Evolutionary conservation across 768 basidiomycete species (phyloP), one percentile per base, ranked within the genome.

Genomic region (Bullera alba): DNA sequence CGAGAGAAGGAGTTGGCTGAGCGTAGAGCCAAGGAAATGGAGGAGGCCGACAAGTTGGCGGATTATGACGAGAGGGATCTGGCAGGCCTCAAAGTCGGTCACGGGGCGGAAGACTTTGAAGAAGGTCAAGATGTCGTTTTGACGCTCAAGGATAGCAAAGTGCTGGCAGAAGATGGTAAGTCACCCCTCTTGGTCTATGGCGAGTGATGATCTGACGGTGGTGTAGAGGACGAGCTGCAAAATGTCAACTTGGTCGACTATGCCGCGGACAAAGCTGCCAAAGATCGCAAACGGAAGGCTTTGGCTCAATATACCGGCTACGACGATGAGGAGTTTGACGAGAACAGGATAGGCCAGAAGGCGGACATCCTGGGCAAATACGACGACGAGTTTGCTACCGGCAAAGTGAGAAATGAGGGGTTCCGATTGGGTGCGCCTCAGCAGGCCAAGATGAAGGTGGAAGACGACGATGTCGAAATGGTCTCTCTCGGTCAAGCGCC

Each of bases 51-150:
- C 69, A 82, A 84, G 64, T 77, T 77, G 28, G 82, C 81, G 1
- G 83, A 84, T 32, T 96, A 96, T 70, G 82, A 85, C 28, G 92
- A 93, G 29, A 34, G 38, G 29, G 50, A 95, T 75, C 80, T 97
- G 60, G 81, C 79, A 54, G 95, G 95, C 39, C 76, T 99, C 56
- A 96, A 95, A 79, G 95, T 97, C 72, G 84, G 80, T 77, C 95
- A 97, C 75, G 90, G 87, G 78, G 83, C 92, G 58, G 85, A 91
- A 52, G 86, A 80, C 60, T 79, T 99, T 74, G 86, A 84, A 56
- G 91, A 93, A 74, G 92, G 93, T 61, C 85, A 95, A 74, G 88
- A 87, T 60, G 83, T 84, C 60, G 89, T 99, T 77, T 83, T 99
- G 62, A 99, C 95, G 3, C 77, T 97, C 69, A 95, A 95, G 81